Percentiles rank a stretch among this genome's conserved stretches.
These are phyloP conservation scores for Dendrobium catenatum DNA, from an alignment of 106 monocot species.

Conservation along the genomic window DNA sequence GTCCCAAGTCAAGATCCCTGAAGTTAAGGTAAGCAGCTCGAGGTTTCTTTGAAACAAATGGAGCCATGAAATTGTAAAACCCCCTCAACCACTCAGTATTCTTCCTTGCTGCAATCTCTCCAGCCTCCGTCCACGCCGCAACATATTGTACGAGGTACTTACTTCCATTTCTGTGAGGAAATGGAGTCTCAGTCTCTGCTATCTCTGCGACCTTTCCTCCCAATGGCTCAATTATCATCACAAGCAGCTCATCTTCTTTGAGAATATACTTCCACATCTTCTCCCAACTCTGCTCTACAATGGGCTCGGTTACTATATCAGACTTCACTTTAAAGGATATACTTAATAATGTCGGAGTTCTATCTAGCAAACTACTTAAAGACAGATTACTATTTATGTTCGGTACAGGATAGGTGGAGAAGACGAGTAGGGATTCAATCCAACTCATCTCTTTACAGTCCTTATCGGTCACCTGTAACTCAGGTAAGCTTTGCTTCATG, in stretches of 20 bases:
- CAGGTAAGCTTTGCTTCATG: conserved; percentile 18
- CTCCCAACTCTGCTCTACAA: conserved; percentile 1
- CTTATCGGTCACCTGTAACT: conserved; percentile 11
- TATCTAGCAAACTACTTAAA: conserved; percentile 10
- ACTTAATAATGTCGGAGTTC: background rate
- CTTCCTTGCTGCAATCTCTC: background rate
- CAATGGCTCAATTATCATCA: conserved; percentile 20
- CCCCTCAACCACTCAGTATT: conserved; percentile 6
- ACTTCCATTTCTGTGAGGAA: conserved; percentile 28
- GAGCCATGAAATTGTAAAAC: conserved; percentile 12
- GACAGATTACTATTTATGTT: background rate
- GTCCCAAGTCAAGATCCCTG: conserved; percentile 18
- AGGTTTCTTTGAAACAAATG: conserved; percentile 18
- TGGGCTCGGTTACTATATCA: conserved; percentile 20
- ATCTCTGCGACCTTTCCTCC: conserved; percentile 22
- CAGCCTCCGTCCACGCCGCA: conserved; percentile 1
- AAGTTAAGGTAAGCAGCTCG: conserved; percentile 17
- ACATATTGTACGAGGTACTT: conserved; percentile 19
- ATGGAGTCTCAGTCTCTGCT: conserved; percentile 21
- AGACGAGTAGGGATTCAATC: conserved; percentile 27
- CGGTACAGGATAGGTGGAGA: background rate
- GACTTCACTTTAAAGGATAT: conserved; percentile 31
- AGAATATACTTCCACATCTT: conserved; percentile 14
- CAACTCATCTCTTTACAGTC: conserved; percentile 56
- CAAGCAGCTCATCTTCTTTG: conserved; percentile 7